Evolutionary conservation across 1,139 yeast genomes (phyloP), one percentile per base, ranked within the genome.

Genomic region (Eremothecium cymbalariae): DNA sequence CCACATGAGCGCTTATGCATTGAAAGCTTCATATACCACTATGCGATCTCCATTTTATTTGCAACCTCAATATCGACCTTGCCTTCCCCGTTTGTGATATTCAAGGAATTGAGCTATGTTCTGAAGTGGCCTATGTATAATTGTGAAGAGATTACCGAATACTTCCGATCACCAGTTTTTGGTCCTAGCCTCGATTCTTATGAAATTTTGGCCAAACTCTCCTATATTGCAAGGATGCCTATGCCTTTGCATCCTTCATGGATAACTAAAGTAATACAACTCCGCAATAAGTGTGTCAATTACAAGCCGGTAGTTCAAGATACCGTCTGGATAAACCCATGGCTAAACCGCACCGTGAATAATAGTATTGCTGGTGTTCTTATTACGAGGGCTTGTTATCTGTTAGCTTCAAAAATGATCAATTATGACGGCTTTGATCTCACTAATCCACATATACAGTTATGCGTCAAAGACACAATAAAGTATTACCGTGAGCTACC

Each of bases 141-240:
- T 12, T 51, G 59, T 37, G 58, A 48, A 14, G 13, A 37, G 3
- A 28, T 22, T 8, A 47, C 47, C 24, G 36, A 46, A 3, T 64
- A 66, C 66, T 48, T 62, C 50, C 53, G 52, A 24, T 56, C 61
- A 32, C 66, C 67, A 1, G 50, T 63, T 1, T 42, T 55, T 28
- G 66, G 65, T 2, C 58, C 65, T 4, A 48, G 60, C 3, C 43
- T 58, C 12, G 59, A 55, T 19, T 51, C 61, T 30, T 61, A 57
- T 44, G 71, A 66, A 35, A 46, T 62, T 6, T 48, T 58, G 8
- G 61, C 66, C 15, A 67, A 68, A 39, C 46, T 66, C 3, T 51
- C 64, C 0, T 67, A 65, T 60, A 39, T 67, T 24, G 38, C 60
- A 15, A 48, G 67, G 23, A 45, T 52, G 19, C 55, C 33, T 8